These are phyloP conservation scores for Vanilla planifolia DNA, from an alignment of 106 monocot species.

Conservation along the genomic window DNA sequence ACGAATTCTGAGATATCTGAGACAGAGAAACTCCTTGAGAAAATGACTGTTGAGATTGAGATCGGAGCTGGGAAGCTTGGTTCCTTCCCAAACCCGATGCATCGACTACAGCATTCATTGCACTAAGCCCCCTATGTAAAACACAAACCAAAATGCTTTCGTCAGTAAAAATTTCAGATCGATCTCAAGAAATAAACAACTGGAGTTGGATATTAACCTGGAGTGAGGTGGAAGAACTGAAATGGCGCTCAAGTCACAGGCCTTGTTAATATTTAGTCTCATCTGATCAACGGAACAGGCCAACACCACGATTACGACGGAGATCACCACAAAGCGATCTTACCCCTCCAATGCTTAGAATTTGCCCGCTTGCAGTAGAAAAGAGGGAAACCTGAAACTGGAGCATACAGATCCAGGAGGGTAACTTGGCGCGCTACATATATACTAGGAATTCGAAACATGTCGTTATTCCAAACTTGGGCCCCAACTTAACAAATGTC, in stretches of 20 bases:
- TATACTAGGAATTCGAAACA: no score
- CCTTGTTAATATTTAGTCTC: conserved; percentile 96
- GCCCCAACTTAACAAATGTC: no score
- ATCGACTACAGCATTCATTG: conserved; percentile 17
- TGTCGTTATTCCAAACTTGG: no score
- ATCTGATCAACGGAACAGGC: conserved; percentile 14
- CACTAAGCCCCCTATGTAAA: conserved; percentile 32
- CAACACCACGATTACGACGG: not conserved
- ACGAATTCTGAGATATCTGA: conserved; percentile 84
- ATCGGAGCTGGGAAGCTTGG: conserved; percentile 65
- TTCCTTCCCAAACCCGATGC: conserved; percentile 24
- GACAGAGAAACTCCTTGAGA: conserved; percentile 80
- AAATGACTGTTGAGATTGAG: conserved; percentile 88
- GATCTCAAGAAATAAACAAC: not conserved
- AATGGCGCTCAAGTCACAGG: conserved; percentile 92
- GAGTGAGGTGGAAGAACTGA: conserved; percentile 87
- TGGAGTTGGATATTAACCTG: conserved; percentile 37
- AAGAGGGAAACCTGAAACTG: no score
- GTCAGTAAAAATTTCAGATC: conserved; percentile 1
- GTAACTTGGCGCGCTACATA: no score
- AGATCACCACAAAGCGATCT: no score
- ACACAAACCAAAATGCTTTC: not conserved
- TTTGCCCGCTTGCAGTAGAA: no score
- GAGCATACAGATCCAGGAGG: no score
- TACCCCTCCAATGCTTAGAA: no score